These are phyloP conservation scores for Dothistroma septosporum DNA, from an alignment of 2,329 filamentous ascomycete genomes.

Conservation along the genomic window DNA sequence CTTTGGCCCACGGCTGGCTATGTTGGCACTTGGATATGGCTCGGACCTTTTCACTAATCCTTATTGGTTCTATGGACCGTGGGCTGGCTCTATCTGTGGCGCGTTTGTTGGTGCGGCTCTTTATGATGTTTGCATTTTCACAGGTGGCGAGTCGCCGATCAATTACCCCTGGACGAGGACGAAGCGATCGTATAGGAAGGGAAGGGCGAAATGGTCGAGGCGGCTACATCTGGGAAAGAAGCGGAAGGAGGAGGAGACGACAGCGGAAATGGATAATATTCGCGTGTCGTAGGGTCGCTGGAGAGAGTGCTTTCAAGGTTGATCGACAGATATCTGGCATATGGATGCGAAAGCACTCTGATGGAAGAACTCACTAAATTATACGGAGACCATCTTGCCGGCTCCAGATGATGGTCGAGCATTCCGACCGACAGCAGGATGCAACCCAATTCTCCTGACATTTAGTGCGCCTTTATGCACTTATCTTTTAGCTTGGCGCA, in stretches of 20 bases:
- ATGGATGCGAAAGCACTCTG: no score
- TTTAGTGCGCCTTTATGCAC: no score
- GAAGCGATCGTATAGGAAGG: conserved; percentile 25
- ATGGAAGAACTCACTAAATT: no score
- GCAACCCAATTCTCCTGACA: no score
- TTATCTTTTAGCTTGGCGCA: no score
- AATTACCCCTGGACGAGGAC: conserved; percentile 44
- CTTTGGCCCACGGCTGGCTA: conserved; percentile 47
- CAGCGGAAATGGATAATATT: not conserved
- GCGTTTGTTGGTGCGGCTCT: conserved; percentile 44
- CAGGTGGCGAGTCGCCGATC: conserved; percentile 47
- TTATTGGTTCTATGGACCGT: conserved; percentile 48
- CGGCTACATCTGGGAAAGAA: conserved; percentile 16
- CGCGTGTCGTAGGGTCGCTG: not conserved
- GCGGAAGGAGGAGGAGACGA: not conserved
- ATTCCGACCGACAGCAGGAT: no score
- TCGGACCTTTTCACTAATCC: conserved; percentile 36
- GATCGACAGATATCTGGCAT: no score
- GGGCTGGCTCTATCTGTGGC: conserved; percentile 41
- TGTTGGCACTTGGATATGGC: conserved; percentile 45
- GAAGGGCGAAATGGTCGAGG: conserved; percentile 26
- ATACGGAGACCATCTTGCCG: no score
- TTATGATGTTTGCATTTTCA: conserved; percentile 51
- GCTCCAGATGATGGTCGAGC: no score
- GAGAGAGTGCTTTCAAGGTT: not conserved